These are phyloP conservation scores for Luzula sylvatica DNA, from an alignment of 176 grass and related monocot genomes.

Conservation along the genomic window DNA sequence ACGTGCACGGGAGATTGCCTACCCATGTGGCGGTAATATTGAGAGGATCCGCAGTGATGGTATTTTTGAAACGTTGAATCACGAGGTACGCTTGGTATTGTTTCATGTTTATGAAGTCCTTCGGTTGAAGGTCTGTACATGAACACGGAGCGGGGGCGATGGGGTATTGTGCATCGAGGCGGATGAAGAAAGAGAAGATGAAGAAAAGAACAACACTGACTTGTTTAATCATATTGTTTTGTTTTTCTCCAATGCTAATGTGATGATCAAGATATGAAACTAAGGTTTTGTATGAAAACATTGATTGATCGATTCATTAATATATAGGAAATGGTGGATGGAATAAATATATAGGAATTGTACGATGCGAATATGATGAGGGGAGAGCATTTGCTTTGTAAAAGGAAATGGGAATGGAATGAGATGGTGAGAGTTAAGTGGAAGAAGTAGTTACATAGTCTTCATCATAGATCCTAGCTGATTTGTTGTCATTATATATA, in stretches of 20 bases:
- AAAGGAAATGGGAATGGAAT: not conserved
- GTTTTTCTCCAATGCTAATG: not conserved
- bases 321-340: not conserved
- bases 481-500: too few species aligned
- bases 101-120: slow-evolving; percentile 31
- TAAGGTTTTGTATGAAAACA: not conserved
- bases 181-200: not conserved
- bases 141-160: not conserved
- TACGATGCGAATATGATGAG: not conserved
- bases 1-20: slow-evolving; percentile 31
- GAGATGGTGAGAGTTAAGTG: slow-evolving; percentile 30
- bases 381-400: not conserved
- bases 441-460: slow-evolving; percentile 44
- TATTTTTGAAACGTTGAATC: slow-evolving; percentile 63
- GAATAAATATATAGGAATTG: slow-evolving; percentile 38
- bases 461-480: too few species aligned
- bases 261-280: not conserved
- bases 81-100: slow-evolving; percentile 29
- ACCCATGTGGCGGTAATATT: slow-evolving; percentile 36
- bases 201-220: slow-evolving; percentile 1
- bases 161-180: not conserved
- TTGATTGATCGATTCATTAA: not conserved
- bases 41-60: slow-evolving; percentile 41
- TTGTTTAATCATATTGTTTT: slow-evolving; percentile 5
- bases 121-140: too few species aligned